Evolutionary conservation across 2,329 filamentous ascomycete genomes (phyloP), one percentile per base, ranked within the genome.

Genomic region (Aquanectria penicillioides): DNA sequence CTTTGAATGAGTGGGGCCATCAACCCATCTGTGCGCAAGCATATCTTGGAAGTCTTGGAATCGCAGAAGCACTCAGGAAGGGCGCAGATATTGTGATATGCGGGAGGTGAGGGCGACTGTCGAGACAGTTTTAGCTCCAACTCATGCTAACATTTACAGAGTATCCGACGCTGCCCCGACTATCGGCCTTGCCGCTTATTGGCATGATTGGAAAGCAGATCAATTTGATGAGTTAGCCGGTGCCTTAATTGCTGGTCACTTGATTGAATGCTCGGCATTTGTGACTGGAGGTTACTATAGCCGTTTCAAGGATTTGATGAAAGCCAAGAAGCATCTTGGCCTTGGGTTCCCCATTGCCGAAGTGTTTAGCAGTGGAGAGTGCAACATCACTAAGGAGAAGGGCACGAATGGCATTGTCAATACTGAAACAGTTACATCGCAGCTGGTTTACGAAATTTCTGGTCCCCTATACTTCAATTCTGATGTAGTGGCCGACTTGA

Each of bases 31-130:
- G 67, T 3, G 71, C 71, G 5, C 81, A 84, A 31, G 83, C 78
- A 3, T 86, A 86, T 63, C 77, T 85, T 0, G 83, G 83, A 1
- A 80, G 79, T n/a, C 69, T 79, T 25, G 79, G 75, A 3, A 80
- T 80, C 54, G 72, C 74, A 23, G 73, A 70, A 29, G 79, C 73
- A 4, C 67, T 80, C 4, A 66, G 72, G 17, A 59, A 64, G 8
- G 77, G 78, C 0, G 77, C 78, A 3, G 73, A 79, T 55, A 78
- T 81, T 25, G 71, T 81, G 31, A 73, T 80, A n/a, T 80, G 78
- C 52, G 77, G 78, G 4, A 73, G 79, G 31, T 77, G 77, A 65
- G 59, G 52, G 51, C 26, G 10, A n/a, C 23, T 5, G 28, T 8
- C 37, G 51, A 4, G 33, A 63, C 9, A 25, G n/a, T 22, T 25